Conservation (phyloP, 371 early-diverging fungal genomes). For the Mucor circinelloides region DNA sequence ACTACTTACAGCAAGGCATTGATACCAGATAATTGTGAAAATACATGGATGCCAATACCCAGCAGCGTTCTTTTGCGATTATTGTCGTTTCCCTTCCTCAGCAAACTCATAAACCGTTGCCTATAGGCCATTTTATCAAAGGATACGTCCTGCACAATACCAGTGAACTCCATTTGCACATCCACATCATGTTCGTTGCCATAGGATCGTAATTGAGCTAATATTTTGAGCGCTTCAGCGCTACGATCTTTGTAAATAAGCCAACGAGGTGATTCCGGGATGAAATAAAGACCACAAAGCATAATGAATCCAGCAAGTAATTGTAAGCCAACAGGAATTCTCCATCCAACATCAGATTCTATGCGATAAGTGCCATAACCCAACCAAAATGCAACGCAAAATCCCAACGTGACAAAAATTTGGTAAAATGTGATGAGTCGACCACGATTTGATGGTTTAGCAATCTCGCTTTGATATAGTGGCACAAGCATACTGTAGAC, state of each 20-base stretch:
- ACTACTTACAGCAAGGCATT: constrained; percentile 68
- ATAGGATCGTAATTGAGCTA: constrained; percentile 66
- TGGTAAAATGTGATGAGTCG: constrained; percentile 90
- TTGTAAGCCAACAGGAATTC: constrained; percentile 76
- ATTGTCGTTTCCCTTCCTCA: constrained; percentile 57
- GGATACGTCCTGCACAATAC: constrained; percentile 73
- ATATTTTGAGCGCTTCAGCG: constrained; percentile 70
- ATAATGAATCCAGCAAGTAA: constrained; percentile 71
- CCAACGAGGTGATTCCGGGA: constrained; percentile 93
- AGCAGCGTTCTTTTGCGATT: constrained; percentile 62
- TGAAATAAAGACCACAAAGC: constrained; percentile 60
- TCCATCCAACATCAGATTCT: constrained; percentile 49
- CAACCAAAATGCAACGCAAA: constrained; percentile 48
- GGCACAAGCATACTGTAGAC: constrained; percentile 44
- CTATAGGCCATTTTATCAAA: constrained; percentile 74
- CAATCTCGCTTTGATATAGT: constrained; percentile 84
- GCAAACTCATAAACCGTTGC: constrained; percentile 58
- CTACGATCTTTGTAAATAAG: constrained; percentile 64
- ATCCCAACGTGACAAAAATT: constrained; percentile 79
- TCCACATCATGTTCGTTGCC: constrained; percentile 16
- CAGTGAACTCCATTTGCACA: constrained; percentile 60
- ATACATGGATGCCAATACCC: constrained; percentile 71
- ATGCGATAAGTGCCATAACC: constrained; percentile 33
- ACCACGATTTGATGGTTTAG: constrained; percentile 84
- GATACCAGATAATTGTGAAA: constrained; percentile 80